Evolutionary conservation across 176 grass and related monocot genomes (phyloP).

Genomic region (Oryza brachyantha): DNA sequence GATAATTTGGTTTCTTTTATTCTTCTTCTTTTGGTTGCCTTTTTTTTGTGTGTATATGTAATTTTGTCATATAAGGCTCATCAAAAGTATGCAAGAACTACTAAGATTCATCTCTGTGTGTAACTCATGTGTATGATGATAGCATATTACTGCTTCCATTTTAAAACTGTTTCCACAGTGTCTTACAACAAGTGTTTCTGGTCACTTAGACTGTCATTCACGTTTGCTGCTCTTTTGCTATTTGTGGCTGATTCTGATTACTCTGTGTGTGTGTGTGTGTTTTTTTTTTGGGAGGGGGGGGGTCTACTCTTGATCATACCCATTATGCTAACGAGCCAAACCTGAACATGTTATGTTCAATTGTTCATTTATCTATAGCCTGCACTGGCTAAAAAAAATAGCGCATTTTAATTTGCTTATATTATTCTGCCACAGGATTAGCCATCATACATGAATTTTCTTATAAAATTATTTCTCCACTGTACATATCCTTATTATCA

Average conservation of each 20-base stretch:
- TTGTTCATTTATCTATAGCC: background rate
- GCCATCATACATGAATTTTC: background rate
- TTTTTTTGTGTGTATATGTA: conserved; percentile 10
- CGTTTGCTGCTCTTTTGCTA: background rate
- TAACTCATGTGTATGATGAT: conserved; percentile 26
- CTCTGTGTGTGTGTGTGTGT: too few relatives aligned
- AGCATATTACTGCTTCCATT: background rate
- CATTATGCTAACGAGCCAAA: background rate
- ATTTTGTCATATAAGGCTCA: conserved; percentile 25
- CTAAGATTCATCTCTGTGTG: conserved; percentile 18
- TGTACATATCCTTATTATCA: background rate
- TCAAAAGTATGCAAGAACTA: conserved; percentile 1
- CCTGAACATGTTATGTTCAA: background rate
- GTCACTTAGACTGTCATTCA: background rate
- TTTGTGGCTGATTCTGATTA: background rate
- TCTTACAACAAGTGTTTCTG: background rate
- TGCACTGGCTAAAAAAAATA: background rate
- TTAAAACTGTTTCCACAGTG: background rate
- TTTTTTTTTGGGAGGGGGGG: too few relatives aligned
- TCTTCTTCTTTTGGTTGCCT: background rate
- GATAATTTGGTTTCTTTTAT: background rate
- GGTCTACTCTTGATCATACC: too few relatives aligned
- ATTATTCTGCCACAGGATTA: background rate
- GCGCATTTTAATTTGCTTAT: background rate
- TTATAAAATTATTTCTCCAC: background rate